Evolutionary conservation across 2,329 filamentous ascomycete genomes (phyloP), one percentile per base, ranked within the genome.

Genomic region (Emergomyces africanus): DNA sequence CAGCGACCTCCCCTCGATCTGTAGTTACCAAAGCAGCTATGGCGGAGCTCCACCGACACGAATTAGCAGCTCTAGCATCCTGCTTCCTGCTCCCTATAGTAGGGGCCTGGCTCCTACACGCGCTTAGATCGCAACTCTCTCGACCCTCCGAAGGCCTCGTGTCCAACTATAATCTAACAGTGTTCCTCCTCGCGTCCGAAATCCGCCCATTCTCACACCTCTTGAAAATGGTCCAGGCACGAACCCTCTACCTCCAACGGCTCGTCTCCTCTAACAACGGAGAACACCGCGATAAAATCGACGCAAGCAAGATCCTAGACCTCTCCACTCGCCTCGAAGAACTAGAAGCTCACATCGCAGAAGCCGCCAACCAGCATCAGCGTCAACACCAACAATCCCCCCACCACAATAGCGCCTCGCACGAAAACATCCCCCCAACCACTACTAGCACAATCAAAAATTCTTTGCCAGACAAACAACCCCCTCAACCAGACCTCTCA

Each of bases 91-190:
- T 88, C 35, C 92, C 92, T 0, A 68, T 89, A 0, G 69, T 90
- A 3, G 88, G 89, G n/a, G 88, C 91, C 33, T 94, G 87, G 73
- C 77, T 96, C 44, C 78, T 97, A 12, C 91, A 96, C 69, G 77
- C 83, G 23, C 88, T 96, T 60, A 84, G 92, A 56, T 81, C 81
- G 9, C 89, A 92, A 66, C 82, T 97, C 20, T 91, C 88, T 28
- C 81, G 88, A 1, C 89, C 88, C 0, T 90, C 90, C 0, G 90
- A 95, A 70, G 89, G 89, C 1, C 78, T 97, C 12, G 86, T 97
- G 6, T 95, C 90, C 4, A 89, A 96, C 71, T 95, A 92, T 74
- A 96, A 96, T 71, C 79, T 97, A 58, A 90, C 87, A 14, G 89
- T 97, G 57, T 97, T 96, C 71, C 78, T 96, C 2, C 80, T 96